Base-by-base conservation (phyloP, 495 filamentous ascomycete genomes). In the Daldinia childiae region DNA sequence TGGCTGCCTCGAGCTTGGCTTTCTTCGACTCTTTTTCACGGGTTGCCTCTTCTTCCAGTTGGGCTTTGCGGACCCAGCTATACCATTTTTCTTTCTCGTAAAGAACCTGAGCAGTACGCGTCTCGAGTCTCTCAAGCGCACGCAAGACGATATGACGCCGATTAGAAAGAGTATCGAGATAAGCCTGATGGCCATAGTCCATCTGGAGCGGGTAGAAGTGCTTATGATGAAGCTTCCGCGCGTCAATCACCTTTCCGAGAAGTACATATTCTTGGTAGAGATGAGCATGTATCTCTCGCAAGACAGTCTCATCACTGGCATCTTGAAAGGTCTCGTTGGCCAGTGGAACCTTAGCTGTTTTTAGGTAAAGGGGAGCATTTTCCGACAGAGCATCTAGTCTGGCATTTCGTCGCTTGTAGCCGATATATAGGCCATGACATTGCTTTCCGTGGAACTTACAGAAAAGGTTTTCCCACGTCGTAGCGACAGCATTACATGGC, bases 21-120 rank as follows among this genome's bases (percentile, higher is more conserved):
- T 84, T 86, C 72, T 84, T 85, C 64, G 82, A 82, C 76, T 87
- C 86, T 54, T 78, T 84, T 41, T 85, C 85, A 43, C 83, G 81
- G 21, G 71, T 79, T 17, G 74, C 64, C 58, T 87, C 87, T 64
- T 85, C 81, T 21, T 81, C 77, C 19, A 79, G 67, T 68, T 87
- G 83, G 32, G 78, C 79, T 58, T 81, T 60, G 12, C 79, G 70
- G 7, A 87, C 78, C 86, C 84, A 87, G 15, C 67, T 67, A 55
- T 79, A 84, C 85, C 86, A 87, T 61, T 83, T 81, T 58, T 83
- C 75, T 58, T 84, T 78, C 39, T 81, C 66, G 63, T 85, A 87
- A 17, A 84, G 65, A 6, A 85, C 72, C 54, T 84, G 80, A 7
- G 82, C 79, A 2, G 75, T 82, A 9, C 85, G 80, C 29, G 77